These are phyloP conservation scores for Aplosporella prunicola DNA, from an alignment of 2,329 filamentous ascomycete species.

Conservation along the genomic window DNA sequence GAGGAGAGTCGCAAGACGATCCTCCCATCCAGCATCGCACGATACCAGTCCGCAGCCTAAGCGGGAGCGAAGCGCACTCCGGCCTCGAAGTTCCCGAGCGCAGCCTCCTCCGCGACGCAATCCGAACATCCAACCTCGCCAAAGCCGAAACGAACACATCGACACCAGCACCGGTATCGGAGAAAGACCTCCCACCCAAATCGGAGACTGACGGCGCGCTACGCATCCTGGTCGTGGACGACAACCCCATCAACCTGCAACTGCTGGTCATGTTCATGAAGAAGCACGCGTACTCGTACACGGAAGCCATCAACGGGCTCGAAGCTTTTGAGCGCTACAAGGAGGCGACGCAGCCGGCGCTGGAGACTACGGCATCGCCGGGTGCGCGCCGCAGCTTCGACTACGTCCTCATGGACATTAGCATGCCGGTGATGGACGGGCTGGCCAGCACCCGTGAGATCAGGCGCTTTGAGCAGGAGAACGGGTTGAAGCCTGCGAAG, in stretches of 20 bases:
- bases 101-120: conserved; percentile 5
- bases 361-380: conserved; percentile 19
- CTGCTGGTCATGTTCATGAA: conserved; percentile 28
- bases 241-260: conserved; percentile 32
- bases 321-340: conserved; percentile 27
- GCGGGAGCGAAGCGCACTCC: conserved; percentile 3
- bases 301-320: conserved; percentile 27
- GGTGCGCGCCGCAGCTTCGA: conserved; percentile 15
- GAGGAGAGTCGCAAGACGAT: no score
- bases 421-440: conserved; percentile 48
- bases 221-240: conserved; percentile 28
- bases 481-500: conserved; percentile 32
- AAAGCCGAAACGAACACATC: not conserved
- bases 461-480: conserved; percentile 36
- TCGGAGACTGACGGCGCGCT: conserved; percentile 1
- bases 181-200: not conserved
- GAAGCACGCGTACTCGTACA: conserved; percentile 25
- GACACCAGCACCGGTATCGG: not conserved
- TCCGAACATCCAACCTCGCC: not conserved
- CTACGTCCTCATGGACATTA: conserved; percentile 40
- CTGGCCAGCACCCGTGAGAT: conserved; percentile 42
- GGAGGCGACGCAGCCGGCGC: not conserved
- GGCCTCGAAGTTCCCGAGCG: conserved; percentile 5
- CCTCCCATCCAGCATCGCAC: not conserved
- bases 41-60: conserved; percentile 2